Evolutionary conservation across 208 protist genomes (phyloP), one percentile per base, ranked within the genome.

Genomic region (Leishmania martiniquensis): DNA sequence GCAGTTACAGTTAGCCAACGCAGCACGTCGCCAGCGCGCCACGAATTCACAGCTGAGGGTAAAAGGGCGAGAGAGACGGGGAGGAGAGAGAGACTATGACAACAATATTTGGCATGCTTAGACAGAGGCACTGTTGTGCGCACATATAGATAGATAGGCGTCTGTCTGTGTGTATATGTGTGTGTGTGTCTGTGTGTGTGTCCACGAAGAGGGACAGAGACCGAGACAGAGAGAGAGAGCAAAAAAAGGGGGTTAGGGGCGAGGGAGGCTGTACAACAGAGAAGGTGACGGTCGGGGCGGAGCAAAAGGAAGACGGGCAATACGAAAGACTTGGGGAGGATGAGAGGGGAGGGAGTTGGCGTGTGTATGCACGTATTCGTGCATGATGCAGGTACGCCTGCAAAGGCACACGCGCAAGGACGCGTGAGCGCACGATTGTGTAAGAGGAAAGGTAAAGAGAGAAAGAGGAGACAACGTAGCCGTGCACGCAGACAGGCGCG

Each of bases 161-260:
- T 25, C 17, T 54, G 13, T n/a, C n/a, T 0, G 17, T 3, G 49
- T 81, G 76, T 66, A 22, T 71, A 51, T 71, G 68, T 49, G 55
- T 60, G 62, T 45, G 15, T 25, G 49, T 54, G 13, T n/a, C n/a
- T 0, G 17, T 3, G 49, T 12, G 49, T 52, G 47, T 15, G 47
- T 52, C 47, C 47, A 51, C 15, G 47, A 4, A 29, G n/a, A n/a
- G n/a, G n/a, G n/a, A n/a, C n/a, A n/a, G n/a, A n/a, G n/a, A n/a
- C n/a, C n/a, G n/a, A n/a, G n/a, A n/a, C n/a, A n/a, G n/a, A n/a
- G n/a, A n/a, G n/a, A n/a, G n/a, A n/a, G n/a, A n/a, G n/a, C n/a
- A n/a, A n/a, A n/a, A n/a, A n/a, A n/a, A n/a, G n/a, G n/a, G n/a
- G n/a, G n/a, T n/a, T n/a, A n/a, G n/a, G n/a, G n/a, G n/a, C n/a